Conservation (phyloP, 352 stramenopile species). For the Phytophthora palmivora region DNA sequence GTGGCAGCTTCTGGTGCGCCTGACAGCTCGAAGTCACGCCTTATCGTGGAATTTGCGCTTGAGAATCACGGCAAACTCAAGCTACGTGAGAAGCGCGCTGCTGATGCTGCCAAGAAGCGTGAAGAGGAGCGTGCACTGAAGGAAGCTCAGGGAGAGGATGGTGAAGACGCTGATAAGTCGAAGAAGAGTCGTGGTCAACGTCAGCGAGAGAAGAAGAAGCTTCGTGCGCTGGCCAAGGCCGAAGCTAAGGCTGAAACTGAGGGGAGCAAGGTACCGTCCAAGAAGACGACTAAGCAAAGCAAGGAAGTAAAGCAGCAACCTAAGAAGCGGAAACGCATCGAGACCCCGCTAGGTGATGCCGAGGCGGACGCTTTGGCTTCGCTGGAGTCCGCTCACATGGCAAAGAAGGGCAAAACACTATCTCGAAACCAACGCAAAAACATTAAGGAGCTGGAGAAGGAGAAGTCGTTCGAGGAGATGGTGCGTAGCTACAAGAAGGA, state of each 20-base stretch:
- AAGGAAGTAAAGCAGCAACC: conserved; percentile 47
- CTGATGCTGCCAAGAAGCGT: conserved; percentile 72
- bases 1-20: conserved; percentile 37
- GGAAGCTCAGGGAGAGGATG: conserved; percentile 67
- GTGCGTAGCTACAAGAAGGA: conserved; percentile 88
- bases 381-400: conserved; percentile 22
- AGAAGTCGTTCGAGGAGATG: conserved; percentile 81
- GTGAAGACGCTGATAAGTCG: conserved; percentile 23
- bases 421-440: conserved; percentile 82
- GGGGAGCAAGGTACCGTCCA: conserved; percentile 36
- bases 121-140: conserved; percentile 71
- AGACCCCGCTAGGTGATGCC: conserved; percentile 19
- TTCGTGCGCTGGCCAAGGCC: conserved; percentile 41
- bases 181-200: conserved; percentile 81
- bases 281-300: conserved; percentile 40
- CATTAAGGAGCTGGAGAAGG: conserved; percentile 52
- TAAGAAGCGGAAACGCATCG: conserved; percentile 53
- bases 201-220: conserved; percentile 81
- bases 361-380: conserved; percentile 35
- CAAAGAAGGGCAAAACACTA: conserved; percentile 46
- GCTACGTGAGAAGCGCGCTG: conserved; percentile 77
- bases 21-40: conserved; percentile 72
- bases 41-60: conserved; percentile 91
- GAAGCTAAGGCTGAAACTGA: conserved; percentile 26
- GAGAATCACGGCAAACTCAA: conserved; percentile 92